Conservation (phyloP, 2,329 filamentous ascomycete species). For the Colletotrichum brevisporum region DNA sequence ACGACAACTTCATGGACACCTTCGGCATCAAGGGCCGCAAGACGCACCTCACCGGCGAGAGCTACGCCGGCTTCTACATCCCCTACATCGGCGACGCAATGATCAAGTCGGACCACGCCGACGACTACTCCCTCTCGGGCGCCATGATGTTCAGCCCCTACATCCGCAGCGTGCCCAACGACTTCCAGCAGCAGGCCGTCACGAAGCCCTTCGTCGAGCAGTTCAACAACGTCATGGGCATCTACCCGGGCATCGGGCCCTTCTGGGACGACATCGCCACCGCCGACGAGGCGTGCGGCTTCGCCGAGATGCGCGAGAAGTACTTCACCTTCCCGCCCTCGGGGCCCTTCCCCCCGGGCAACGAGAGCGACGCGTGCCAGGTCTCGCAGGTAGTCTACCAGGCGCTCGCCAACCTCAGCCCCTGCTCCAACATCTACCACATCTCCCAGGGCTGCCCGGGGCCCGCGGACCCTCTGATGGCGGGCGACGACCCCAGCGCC, state of each 20-base stretch:
- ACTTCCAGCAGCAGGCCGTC: slow-evolving; percentile 60
- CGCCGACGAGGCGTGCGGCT: slow-evolving; percentile 74
- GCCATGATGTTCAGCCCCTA: slow-evolving; percentile 77
- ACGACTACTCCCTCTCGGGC: slow-evolving; percentile 77
- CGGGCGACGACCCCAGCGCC: slow-evolving; percentile 72
- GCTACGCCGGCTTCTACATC: slow-evolving; percentile 77
- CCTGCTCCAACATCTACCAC: slow-evolving; percentile 86
- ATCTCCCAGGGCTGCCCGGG: slow-evolving; percentile 80
- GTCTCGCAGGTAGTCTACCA: slow-evolving; percentile 66
- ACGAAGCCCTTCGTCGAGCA: slow-evolving; percentile 73
- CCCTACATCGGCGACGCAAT: slow-evolving; percentile 83
- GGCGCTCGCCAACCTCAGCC: slow-evolving; percentile 73
- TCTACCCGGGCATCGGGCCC: slow-evolving; percentile 66
- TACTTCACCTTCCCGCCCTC: slow-evolving; percentile 79
- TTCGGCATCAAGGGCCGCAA: slow-evolving; percentile 79
- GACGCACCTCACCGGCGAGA: slow-evolving; percentile 81
- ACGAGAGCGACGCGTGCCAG: slow-evolving; percentile 64
- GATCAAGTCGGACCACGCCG: slow-evolving; percentile 74
- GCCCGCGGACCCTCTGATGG: slow-evolving; percentile 77
- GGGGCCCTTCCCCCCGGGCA: slow-evolving; percentile 67
- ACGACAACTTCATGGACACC: slow-evolving; percentile 81
- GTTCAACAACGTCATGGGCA: slow-evolving; percentile 71
- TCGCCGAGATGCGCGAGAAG: slow-evolving; percentile 69
- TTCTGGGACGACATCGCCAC: slow-evolving; percentile 67
- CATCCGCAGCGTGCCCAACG: slow-evolving; percentile 71